A percentile compares a stretch with the other conserved stretches of the same genome.
These are phyloP conservation scores for Saccharomyces mikatae DNA, from an alignment of 805 yeast genomes.

Conservation along the genomic window DNA sequence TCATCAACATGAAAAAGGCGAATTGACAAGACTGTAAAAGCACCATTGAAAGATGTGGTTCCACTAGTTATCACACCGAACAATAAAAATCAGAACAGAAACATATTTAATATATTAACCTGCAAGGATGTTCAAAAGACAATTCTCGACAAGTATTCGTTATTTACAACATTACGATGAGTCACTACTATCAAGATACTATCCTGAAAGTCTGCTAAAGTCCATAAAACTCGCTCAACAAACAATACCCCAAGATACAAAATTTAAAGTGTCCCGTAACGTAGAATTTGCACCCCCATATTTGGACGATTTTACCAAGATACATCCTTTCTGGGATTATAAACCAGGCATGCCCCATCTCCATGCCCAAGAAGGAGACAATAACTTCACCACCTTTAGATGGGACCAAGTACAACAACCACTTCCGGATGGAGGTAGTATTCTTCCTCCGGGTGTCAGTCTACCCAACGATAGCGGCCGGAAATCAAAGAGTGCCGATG, in stretches of 20 bases:
- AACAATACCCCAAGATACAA: slow-evolving; percentile 57
- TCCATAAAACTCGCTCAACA: slow-evolving; percentile 77
- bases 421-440: slow-evolving; percentile 17
- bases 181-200: slow-evolving; percentile 53
- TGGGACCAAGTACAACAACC: slow-evolving; percentile 20
- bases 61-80: not conserved
- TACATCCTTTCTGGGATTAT: slow-evolving; percentile 72
- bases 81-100: not conserved
- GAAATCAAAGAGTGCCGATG: slow-evolving; percentile 19
- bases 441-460: slow-evolving; percentile 19
- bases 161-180: slow-evolving; percentile 20
- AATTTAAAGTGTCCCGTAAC: slow-evolving; percentile 35
- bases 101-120: not conserved
- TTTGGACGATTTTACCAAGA: slow-evolving; percentile 58
- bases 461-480: slow-evolving; percentile 13
- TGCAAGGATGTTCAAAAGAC: slow-evolving; percentile 14
- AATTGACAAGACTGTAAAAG: not conserved
- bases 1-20: not conserved
- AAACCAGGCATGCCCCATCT: slow-evolving; percentile 26
- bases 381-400: slow-evolving; percentile 12
- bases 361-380: slow-evolving; percentile 15
- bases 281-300: slow-evolving; percentile 62
- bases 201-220: slow-evolving; percentile 72
- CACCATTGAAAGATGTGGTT: not conserved
- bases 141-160: slow-evolving; percentile 15